Conservation (phyloP, 352 stramenopile species). For the Pythium rhizo-oryzae region DNA sequence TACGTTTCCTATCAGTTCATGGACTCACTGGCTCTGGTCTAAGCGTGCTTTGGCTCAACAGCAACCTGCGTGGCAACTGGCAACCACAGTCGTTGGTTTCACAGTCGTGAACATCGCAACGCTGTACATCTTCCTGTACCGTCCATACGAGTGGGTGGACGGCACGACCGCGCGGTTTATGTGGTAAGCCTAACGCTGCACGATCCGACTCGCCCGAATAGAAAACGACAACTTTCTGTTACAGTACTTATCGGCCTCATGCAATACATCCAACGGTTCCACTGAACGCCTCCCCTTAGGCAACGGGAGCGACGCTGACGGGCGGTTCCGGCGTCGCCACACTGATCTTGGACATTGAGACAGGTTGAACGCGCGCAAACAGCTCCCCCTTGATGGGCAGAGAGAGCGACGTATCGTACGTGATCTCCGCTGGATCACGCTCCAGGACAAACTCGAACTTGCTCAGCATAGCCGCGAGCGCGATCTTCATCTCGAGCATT, state of each 20-base stretch:
- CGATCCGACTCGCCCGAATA: neutral
- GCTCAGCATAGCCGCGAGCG: constrained; percentile 52
- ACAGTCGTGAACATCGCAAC: constrained; percentile 64
- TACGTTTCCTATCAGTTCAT: constrained; percentile 30
- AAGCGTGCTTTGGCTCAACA: constrained; percentile 30
- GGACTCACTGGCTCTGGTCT: no score
- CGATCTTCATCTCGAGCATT: constrained; percentile 66
- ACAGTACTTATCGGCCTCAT: neutral
- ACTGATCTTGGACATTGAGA: constrained; percentile 2
- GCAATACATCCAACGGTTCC: neutral
- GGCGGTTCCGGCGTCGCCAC: neutral
- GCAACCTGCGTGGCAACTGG: constrained; percentile 56
- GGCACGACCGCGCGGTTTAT: constrained; percentile 83
- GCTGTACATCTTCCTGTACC: constrained; percentile 74
- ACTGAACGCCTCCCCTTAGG: neutral
- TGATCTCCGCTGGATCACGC: constrained; percentile 43
- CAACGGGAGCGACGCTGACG: neutral
- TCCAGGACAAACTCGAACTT: constrained; percentile 51
- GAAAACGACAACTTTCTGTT: neutral
- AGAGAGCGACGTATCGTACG: constrained; percentile 49
- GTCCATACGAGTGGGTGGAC: constrained; percentile 78
- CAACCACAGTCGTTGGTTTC: constrained; percentile 46
- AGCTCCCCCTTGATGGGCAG: constrained; percentile 46
- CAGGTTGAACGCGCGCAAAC: constrained; percentile 4
- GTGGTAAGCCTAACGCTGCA: constrained; percentile 49